Percentiles rank a stretch among this genome's conserved stretches.
Conservation (phyloP, 2,329 filamentous ascomycete species). For the Endocalyx cinctus region DNA sequence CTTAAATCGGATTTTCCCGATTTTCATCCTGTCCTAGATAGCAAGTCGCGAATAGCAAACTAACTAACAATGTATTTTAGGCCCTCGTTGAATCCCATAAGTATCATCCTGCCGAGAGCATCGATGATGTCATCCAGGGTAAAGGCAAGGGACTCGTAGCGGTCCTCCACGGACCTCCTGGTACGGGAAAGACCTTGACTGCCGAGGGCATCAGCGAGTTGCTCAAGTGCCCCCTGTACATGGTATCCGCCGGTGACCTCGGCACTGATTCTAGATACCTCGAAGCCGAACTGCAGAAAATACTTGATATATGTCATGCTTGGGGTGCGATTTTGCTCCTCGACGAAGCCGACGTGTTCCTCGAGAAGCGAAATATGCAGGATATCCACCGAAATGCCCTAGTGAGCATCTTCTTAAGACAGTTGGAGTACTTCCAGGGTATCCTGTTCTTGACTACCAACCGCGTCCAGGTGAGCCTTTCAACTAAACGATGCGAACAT, state of each 20-base stretch:
- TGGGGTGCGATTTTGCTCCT: constrained; percentile 84
- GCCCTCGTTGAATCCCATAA: constrained; percentile 82
- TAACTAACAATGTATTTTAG: constrained; percentile 19
- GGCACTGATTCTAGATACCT: constrained; percentile 71
- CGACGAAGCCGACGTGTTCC: constrained; percentile 80
- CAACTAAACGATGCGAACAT: no score
- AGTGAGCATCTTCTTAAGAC: constrained; percentile 80
- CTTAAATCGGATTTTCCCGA: no score
- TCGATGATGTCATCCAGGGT: constrained; percentile 77
- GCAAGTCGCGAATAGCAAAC: no score
- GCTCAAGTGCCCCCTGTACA: constrained; percentile 76
- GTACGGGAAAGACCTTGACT: constrained; percentile 84
- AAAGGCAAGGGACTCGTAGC: constrained; percentile 83
- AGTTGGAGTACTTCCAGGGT: constrained; percentile 88
- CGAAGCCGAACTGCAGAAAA: constrained; percentile 74
- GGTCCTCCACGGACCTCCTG: constrained; percentile 79
- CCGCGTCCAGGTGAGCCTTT: constrained; percentile 57
- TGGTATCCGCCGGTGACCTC: constrained; percentile 76
- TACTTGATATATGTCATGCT: constrained; percentile 77
- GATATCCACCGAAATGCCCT: constrained; percentile 82
- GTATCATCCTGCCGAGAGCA: constrained; percentile 73
- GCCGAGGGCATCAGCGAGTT: constrained; percentile 83
- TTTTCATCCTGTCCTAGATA: no score
- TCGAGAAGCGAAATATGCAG: constrained; percentile 77
- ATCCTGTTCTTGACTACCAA: constrained; percentile 90